Evolutionary conservation across 768 basidiomycete genomes (phyloP), one percentile per base, ranked within the genome.

Genomic region (Trametes cingulata): DNA sequence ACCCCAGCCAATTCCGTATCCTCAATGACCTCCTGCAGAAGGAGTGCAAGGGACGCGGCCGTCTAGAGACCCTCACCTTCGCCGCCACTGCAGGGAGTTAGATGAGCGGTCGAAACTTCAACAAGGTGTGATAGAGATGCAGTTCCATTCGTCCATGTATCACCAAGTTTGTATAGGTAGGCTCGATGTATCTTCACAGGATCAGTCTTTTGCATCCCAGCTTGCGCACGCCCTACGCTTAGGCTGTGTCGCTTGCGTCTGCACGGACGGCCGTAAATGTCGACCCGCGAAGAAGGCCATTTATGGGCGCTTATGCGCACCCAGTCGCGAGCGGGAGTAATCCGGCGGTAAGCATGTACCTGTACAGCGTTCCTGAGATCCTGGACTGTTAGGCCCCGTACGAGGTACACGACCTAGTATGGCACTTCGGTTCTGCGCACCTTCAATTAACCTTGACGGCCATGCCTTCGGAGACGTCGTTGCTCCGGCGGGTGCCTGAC

Each of bases 11-110:
- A 66, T 96, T 97, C 82, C 86, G 91, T 36, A 80, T 89, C 19
- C 82, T 99, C 65, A 91, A 89, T 67, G 96, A 98, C 61, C 74
- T 98, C 41, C 74, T 98, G 60, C 91, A 95, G 72, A 91, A 90
- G 70, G 91, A 98, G 70, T 89, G 88, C 70, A 95, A 96, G 73
- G 93, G 93, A 17, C 83, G 84, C 64, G 92, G 93, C 0, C 80
- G 90, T 52, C 77, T 98, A 40, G 96, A 98, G 74, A 95, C 94
- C 0, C 70, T 93, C 67, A 79, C 85, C 13, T 85, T 90, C 61
- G 81, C 89, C 42, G 87, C 87, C 1, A 87, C 83, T 6, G 82
- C 84, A 1, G 72, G 60, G 8, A 66, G 55, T 52, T 63, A 43
- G 36, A 47, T 4, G 29, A 4, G 10, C 10, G 6, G 10, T 10